Percentiles rank a stretch among this genome's conserved stretches.
These are phyloP conservation scores for Tanacetum coccineum DNA, from an alignment of 129 eudicot genomes.

Conservation along the genomic window DNA sequence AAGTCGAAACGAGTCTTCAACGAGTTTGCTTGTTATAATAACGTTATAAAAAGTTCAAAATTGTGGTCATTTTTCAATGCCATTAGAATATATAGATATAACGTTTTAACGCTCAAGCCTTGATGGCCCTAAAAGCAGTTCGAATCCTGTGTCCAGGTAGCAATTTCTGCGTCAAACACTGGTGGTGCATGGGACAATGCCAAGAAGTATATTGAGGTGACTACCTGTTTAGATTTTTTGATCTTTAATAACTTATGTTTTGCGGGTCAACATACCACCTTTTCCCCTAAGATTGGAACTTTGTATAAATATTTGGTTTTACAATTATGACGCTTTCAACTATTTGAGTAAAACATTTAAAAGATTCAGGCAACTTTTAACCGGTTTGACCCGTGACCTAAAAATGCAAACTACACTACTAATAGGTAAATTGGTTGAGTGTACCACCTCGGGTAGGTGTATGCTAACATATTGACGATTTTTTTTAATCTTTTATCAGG, in stretches of 20 bases:
- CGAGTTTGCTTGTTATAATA: too few species aligned
- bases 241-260: not conserved
- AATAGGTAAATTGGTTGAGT: not conserved
- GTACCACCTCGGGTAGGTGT: not conserved
- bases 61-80: too few species aligned
- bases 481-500: conserved; percentile 31
- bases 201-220: not conserved
- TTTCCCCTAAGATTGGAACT: not conserved
- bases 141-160: too few species aligned
- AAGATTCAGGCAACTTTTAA: too few species aligned
- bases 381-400: too few species aligned
- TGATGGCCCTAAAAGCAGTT: not conserved
- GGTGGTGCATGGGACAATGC: too few species aligned
- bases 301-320: not conserved
- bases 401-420: not conserved
- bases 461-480: not conserved
- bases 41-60: too few species aligned
- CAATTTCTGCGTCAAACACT: too few species aligned
- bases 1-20: too few species aligned
- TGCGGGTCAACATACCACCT: too few species aligned
- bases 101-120: too few species aligned
- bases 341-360: not conserved
- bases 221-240: not conserved
- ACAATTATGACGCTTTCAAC: not conserved
- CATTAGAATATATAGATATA: too few species aligned